A percentile compares a stretch with the other conserved stretches of the same genome.
Evolutionary conservation across 2,329 filamentous ascomycete species (phyloP).

Genomic region (Hymenoscyphus linearis): DNA sequence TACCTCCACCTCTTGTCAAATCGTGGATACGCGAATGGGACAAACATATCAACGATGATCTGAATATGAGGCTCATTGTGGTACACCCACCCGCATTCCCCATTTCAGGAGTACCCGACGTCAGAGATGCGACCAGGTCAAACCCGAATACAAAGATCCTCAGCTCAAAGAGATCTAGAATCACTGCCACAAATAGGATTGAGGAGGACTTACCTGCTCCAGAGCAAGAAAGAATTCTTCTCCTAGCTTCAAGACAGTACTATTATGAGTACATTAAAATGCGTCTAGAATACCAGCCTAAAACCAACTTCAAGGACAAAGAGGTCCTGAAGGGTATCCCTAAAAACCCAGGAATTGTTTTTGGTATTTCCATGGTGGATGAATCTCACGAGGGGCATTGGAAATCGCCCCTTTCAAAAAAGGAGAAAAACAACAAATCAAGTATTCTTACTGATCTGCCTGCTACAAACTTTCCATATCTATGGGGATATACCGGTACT

Average conservation of each 20-base stretch:
- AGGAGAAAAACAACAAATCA: conserved; percentile 8
- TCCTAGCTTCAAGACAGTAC: conserved; percentile 13
- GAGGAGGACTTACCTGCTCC: neutral
- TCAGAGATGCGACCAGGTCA: neutral
- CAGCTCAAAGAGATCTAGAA: neutral
- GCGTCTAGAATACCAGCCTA: conserved; percentile 3
- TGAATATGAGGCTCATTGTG: conserved; percentile 15
- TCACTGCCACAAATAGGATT: neutral
- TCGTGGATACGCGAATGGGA: conserved; percentile 19
- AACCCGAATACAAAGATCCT: neutral
- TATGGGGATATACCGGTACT: conserved; percentile 24
- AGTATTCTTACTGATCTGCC: conserved; percentile 14
- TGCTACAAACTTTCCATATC: conserved; percentile 9
- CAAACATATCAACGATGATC: conserved; percentile 13
- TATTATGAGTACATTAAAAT: conserved; percentile 10
- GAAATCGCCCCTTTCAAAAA: neutral
- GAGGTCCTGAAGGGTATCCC: neutral
- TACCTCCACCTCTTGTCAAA: conserved; percentile 15
- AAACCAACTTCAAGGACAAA: neutral
- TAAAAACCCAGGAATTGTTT: conserved; percentile 10
- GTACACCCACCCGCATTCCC: conserved; percentile 8
- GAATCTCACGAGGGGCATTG: conserved; percentile 20
- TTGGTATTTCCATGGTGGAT: conserved; percentile 24
- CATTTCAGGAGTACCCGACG: neutral
- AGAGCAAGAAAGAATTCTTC: conserved; percentile 16